Evolutionary conservation across 306 rosid species (phyloP).

Genomic region (Canavalia gladiata): DNA sequence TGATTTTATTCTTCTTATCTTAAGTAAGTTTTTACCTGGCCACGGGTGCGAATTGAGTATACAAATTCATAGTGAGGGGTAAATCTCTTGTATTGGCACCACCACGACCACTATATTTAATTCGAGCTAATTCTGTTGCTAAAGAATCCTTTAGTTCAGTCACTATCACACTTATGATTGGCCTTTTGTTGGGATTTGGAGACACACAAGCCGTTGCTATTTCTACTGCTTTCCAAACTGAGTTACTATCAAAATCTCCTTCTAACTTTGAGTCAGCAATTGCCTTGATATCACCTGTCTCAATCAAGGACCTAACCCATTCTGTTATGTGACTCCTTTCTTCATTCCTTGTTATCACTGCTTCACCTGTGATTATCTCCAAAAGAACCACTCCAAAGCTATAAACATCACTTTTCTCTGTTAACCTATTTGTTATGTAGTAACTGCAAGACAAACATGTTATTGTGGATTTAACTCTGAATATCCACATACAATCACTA

Average conservation of each 20-base stretch:
- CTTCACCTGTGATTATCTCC: slow-evolving; percentile 59
- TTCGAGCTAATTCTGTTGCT: slow-evolving; percentile 36
- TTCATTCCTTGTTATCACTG: slow-evolving; percentile 29
- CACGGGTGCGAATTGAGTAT: not conserved
- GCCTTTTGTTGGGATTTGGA: slow-evolving; percentile 47
- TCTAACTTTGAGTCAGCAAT: slow-evolving; percentile 55
- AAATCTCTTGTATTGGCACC: not conserved
- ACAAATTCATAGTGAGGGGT: not conserved
- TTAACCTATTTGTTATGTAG: slow-evolving; percentile 48
- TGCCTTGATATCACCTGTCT: slow-evolving; percentile 46
- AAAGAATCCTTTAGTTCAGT: slow-evolving; percentile 53
- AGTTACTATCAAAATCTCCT: slow-evolving; percentile 42
- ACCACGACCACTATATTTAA: not conserved
- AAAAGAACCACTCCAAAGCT: slow-evolving; percentile 67
- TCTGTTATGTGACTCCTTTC: slow-evolving; percentile 50
- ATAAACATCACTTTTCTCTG: slow-evolving; percentile 66
- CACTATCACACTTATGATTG: slow-evolving; percentile 53
- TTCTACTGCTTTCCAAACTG: slow-evolving; percentile 61
- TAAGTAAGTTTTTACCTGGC: not conserved
- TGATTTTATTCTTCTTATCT: not conserved
- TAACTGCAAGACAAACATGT: slow-evolving; percentile 43
- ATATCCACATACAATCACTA: not conserved
- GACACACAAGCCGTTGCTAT: slow-evolving; percentile 59
- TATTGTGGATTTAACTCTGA: not conserved
- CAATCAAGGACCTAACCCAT: slow-evolving; percentile 54